Evolutionary conservation across 176 grass and related monocot species (phyloP), one percentile per base, ranked within the genome.

Genomic region (barley (Hordeum vulgare)): DNA sequence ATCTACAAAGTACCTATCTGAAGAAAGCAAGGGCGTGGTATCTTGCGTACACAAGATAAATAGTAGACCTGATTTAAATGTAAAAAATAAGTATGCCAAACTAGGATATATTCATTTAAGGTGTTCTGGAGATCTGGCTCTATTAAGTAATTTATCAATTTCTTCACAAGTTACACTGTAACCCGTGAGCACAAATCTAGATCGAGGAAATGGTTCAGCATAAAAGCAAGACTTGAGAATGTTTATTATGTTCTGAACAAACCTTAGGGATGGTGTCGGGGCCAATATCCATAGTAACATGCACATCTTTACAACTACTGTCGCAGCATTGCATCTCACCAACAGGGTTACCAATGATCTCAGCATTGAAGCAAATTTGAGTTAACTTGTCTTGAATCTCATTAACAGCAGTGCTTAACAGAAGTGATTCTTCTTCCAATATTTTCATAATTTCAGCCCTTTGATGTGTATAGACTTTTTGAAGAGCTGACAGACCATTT

Each of bases 231-330:
- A 42, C 7, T 39, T 66, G 31, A 75, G 51, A 72, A 81, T 35
- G 20, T 76, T 58, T 8, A 63, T 25, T 77, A 72, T 25, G 34
- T 65, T 61, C 11, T 40, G 45, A 78, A 90, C 79, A 53, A 78
- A 98, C 95, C 92, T 91, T 80, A 47, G 49, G 74, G 49, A 77
- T 75, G 66, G 42, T 78, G 61, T 26, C 35, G 71, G 81, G 79
- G 64, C 63, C 61, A 31, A 85, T 67, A 80, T 93, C 88, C 57
- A 31, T 78, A 54, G 51, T 91, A 77, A 95, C 79, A 95, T 98
- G 93, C 66, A 98, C 93, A 80, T 98, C 87, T 86, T 91, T 93
- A 81, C 89, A 95, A 70, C 90, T 88, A 63, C 66, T 86, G 59
- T 89, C 84, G 89, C 83, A 81, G 80, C 73, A 79, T 71, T 91